A percentile compares a stretch with the other conserved stretches of the same genome.
phyloP scores from a whole-genome alignment of 306 rosid genomes.

The Luffa aegyptiaca region DNA sequence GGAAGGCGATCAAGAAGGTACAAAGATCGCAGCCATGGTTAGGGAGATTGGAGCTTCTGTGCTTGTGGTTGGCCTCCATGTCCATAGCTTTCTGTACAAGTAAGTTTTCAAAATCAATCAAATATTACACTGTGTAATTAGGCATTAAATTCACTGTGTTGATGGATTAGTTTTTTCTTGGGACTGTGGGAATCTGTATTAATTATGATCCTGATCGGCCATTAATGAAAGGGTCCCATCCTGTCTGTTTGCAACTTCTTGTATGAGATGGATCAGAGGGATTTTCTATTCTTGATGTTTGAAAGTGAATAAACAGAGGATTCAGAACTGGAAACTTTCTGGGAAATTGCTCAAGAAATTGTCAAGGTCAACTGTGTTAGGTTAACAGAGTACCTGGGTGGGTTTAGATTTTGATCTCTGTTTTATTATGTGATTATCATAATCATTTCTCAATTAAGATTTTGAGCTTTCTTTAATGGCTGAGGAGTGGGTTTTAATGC shows the following conservation, averaged over 20 bases:
- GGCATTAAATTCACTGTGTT: background rate
- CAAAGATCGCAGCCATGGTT: constrained; percentile 47
- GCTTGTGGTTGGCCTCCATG: constrained; percentile 86
- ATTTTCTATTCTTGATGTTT: background rate
- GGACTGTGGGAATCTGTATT: background rate
- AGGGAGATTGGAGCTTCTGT: constrained; percentile 60
- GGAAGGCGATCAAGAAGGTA: constrained; percentile 72
- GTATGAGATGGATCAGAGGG: background rate
- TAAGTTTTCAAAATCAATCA: constrained; percentile 22
- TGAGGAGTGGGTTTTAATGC: background rate
- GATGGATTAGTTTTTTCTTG: background rate
- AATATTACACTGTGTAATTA: background rate
- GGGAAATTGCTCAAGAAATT: background rate
- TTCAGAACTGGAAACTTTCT: background rate
- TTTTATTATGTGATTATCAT: background rate
- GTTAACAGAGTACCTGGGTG: background rate
- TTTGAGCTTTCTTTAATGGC: background rate
- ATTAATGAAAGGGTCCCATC: background rate
- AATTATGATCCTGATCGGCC: constrained; percentile 2
- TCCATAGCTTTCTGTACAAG: constrained; percentile 87
- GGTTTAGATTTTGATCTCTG: background rate
- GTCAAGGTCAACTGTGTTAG: constrained; percentile 1
- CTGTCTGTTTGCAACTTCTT: background rate
- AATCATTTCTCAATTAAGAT: background rate
- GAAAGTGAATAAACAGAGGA: background rate